Base-by-base conservation (phyloP, 352 stramenopile species). In the Globisporangium paroecandrum region DNA sequence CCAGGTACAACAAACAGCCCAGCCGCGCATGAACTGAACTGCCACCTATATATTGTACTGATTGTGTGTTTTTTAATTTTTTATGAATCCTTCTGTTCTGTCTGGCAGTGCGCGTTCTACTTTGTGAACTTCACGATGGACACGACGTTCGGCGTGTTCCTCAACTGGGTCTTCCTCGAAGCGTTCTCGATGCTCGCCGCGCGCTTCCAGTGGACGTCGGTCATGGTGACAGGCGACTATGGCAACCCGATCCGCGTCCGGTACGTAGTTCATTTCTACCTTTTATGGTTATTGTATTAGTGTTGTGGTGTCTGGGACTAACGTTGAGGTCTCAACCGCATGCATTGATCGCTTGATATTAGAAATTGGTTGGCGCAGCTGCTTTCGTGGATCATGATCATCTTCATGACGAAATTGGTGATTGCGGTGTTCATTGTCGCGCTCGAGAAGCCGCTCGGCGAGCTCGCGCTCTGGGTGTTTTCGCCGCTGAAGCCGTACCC, bases 81-180 rank as follows among this genome's bases (percentile, higher is more conserved):
- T 18, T 46, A 43, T 46, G 18, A 12, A 43, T 18, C 5, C 9
- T 7, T 34, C 6, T 7, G 24, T 59, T 20, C 22, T 62, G 13
- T 59, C 1, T 51, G 22, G 7, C 38, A 94, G 81, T 96, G 89
- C 62, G 89, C 87, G 2, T 88, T 94, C 55, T 96, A 95, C 65
- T 96, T 95, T 76, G 84, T 96, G 34, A 95, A 96, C 69, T 96
- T 95, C 64, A 90, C 87, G 34, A 75, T 95, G 54, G 89, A 95
- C 72, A 95, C 86, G 68, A 93, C 87, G 7, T 70, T 96, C 49
- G 89, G 89, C 13, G 83, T 96, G 54, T 80, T 94, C 15, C 70
- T 96, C 62, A 96, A 94, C 75, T 96, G 87, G 68, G 56, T 84
- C 9, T 87, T 96, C 43, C 74, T 96, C 12, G 79, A 80, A n/a